Conservation (phyloP, 805 yeast genomes). For the Komagataella populi region DNA sequence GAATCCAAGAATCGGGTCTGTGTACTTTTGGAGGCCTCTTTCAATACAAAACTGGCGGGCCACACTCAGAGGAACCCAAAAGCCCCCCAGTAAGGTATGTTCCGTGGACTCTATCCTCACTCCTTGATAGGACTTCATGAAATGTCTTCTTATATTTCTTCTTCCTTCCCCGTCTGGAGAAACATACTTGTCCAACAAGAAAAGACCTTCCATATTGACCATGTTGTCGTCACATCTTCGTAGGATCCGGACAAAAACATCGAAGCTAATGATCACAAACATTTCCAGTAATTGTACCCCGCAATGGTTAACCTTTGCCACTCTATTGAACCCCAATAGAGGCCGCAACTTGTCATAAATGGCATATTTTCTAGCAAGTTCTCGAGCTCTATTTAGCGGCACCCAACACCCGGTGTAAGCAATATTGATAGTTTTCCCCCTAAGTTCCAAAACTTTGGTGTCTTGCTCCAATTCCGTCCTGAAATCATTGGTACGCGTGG, state of each 20-base stretch:
- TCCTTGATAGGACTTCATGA: constrained; percentile 5
- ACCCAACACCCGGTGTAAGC: constrained; percentile 11
- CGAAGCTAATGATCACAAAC: constrained; percentile 8
- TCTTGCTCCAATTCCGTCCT: neutral
- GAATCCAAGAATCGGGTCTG: neutral
- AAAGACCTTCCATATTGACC: constrained; percentile 13
- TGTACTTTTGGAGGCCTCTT: constrained; percentile 6
- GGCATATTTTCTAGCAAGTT: constrained; percentile 7
- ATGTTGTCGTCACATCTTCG: constrained; percentile 7
- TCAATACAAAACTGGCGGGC: constrained; percentile 8
- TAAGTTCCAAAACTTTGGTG: constrained; percentile 1
- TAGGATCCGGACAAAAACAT: constrained; percentile 10
- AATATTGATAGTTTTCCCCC: constrained; percentile 1
- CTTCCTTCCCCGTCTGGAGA: constrained; percentile 5
- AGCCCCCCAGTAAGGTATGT: constrained; percentile 14
- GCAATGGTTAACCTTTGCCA: constrained; percentile 11
- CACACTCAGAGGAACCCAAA: constrained; percentile 10
- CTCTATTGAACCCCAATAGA: constrained; percentile 11
- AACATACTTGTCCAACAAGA: constrained; percentile 7
- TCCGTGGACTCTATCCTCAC: constrained; percentile 8
- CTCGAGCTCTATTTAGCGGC: constrained; percentile 10
- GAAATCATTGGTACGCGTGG: neutral
- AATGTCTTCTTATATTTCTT: constrained; percentile 6
- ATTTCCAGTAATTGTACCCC: constrained; percentile 13
- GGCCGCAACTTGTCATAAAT: constrained; percentile 9